Conservation (phyloP, 192 early-diverging fungal species). For the Backusella luteola region DNA sequence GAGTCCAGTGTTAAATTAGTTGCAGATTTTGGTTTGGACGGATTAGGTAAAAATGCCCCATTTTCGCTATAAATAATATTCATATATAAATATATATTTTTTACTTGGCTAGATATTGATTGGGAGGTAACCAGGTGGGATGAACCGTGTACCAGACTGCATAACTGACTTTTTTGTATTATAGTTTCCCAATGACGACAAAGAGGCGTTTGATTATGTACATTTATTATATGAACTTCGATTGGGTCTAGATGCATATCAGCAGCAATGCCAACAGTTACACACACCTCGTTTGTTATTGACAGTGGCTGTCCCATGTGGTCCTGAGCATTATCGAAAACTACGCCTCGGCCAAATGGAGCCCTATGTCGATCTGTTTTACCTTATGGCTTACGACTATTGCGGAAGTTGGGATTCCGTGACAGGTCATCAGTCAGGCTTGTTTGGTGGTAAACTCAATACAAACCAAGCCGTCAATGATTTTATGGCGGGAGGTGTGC, state of each 20-base stretch:
- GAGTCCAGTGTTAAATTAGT: slow-evolving; percentile 42
- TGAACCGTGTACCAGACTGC: too few species aligned
- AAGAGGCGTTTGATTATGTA: slow-evolving; percentile 82
- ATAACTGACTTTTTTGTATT: too few species aligned
- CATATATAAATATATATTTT: background rate
- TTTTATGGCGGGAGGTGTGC: slow-evolving; percentile 73
- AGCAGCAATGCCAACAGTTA: slow-evolving; percentile 15
- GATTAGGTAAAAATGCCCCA: slow-evolving; percentile 36
- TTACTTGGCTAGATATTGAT: slow-evolving; percentile 54
- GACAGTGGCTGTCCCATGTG: slow-evolving; percentile 67
- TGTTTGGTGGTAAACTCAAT: slow-evolving; percentile 62
- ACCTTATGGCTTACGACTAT: slow-evolving; percentile 93
- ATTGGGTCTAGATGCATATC: slow-evolving; percentile 58
- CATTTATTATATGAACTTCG: slow-evolving; percentile 73
- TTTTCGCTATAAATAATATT: background rate
- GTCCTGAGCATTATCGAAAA: slow-evolving; percentile 59
- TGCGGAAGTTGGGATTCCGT: slow-evolving; percentile 60
- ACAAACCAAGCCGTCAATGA: slow-evolving; percentile 70
- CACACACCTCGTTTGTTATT: slow-evolving; percentile 55
- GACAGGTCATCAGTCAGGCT: slow-evolving; percentile 87
- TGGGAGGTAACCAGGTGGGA: slow-evolving; percentile 50
- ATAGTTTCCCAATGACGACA: slow-evolving; percentile 62
- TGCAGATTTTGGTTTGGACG: slow-evolving; percentile 52
- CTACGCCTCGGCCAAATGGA: slow-evolving; percentile 61
- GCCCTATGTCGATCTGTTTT: slow-evolving; percentile 72